Base-by-base conservation (phyloP, 208 protist species). In the Crithidia fasciculata region DNA sequence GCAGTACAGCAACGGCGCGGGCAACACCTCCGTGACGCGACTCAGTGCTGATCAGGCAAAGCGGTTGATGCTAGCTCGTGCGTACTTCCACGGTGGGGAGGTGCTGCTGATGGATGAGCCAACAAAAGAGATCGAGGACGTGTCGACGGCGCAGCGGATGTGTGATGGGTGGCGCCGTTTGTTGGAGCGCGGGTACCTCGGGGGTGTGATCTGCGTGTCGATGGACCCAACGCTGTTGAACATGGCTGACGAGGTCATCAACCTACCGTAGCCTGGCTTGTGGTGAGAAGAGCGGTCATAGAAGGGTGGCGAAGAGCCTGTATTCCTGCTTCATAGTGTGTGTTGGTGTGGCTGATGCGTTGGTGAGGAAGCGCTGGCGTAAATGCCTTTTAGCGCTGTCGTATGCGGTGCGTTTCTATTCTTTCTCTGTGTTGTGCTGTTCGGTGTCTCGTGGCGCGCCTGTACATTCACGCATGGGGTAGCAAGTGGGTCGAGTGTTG, bases 21-120 rank as follows among this genome's bases (percentile, higher is more conserved):
- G 59, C 45, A 65, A 69, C 40, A 64, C 60, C n/a, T 57, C 64
- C 44, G 47, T 80, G 9, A 77, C 64, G 70, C 76, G 82, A 8
- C 74, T 87, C 57, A 94, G 81, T 59, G 72, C 72, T 2, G 89
- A 87, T 54, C 86, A 94, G 72, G 77, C 64, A 36, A 84, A 89
- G 68, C 78, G 85, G 50, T 69, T 92, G 36, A 92, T 91, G 86
- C 76, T 94, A 44, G 89, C 89, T 5, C 84, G 89, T 16, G 86
- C 89, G 8, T 75, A 91, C 50, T 91, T 85, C 71, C 83, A 87
- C 55, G 80, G 80, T 4, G 79, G 76, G 6, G 74, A 83, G 47
- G 78, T 94, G 50, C 74, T 94, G 37, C 70, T 94, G 64, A 76
- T 92, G 81, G 89, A 94, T 54, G 89, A 94, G 62, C 89, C 89